Conservation (phyloP, 208 protist species). For the Vickermania ingenoplastis region DNA sequence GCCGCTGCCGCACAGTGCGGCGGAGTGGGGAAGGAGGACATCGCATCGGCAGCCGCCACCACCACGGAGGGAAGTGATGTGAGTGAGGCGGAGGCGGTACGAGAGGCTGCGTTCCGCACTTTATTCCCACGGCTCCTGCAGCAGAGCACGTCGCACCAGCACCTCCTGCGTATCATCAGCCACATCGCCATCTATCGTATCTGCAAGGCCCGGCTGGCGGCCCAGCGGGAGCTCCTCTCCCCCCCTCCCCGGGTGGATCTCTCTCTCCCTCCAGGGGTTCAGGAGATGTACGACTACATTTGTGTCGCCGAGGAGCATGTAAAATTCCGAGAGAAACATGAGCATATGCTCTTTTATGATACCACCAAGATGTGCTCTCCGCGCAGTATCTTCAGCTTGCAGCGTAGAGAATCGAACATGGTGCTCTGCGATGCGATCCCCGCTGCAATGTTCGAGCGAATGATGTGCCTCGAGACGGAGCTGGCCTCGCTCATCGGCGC, state of each 20-base stretch:
- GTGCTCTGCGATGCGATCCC: slow-evolving; percentile 72
- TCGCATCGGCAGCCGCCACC: slow-evolving; percentile 8
- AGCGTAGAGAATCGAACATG: slow-evolving; percentile 70
- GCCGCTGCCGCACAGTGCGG: neutral
- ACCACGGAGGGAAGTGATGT: neutral
- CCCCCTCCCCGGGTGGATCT: slow-evolving; percentile 7
- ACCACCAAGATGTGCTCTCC: slow-evolving; percentile 31
- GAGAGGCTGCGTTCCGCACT: slow-evolving; percentile 17
- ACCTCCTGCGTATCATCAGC: slow-evolving; percentile 84
- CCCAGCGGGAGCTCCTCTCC: slow-evolving; percentile 2
- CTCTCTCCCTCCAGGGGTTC: slow-evolving; percentile 10
- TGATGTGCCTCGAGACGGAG: slow-evolving; percentile 70
- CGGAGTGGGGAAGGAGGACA: neutral
- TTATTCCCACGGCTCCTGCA: slow-evolving; percentile 73
- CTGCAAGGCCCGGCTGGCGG: slow-evolving; percentile 16
- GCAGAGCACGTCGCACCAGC: slow-evolving; percentile 81
- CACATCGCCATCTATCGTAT: slow-evolving; percentile 71
- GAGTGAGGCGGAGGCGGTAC: neutral
- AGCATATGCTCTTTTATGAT: slow-evolving; percentile 65
- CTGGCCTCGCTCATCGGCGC: slow-evolving; percentile 53
- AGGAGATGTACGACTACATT: slow-evolving; percentile 66
- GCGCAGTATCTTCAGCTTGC: slow-evolving; percentile 62
- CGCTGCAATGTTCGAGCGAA: slow-evolving; percentile 68
- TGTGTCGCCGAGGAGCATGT: slow-evolving; percentile 50
- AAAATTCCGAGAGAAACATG: slow-evolving; percentile 70